A percentile compares a stretch with the other conserved stretches of the same genome.
These are phyloP conservation scores for Tritrichomonas musculus DNA, from an alignment of 208 protist species.

Conservation along the genomic window DNA sequence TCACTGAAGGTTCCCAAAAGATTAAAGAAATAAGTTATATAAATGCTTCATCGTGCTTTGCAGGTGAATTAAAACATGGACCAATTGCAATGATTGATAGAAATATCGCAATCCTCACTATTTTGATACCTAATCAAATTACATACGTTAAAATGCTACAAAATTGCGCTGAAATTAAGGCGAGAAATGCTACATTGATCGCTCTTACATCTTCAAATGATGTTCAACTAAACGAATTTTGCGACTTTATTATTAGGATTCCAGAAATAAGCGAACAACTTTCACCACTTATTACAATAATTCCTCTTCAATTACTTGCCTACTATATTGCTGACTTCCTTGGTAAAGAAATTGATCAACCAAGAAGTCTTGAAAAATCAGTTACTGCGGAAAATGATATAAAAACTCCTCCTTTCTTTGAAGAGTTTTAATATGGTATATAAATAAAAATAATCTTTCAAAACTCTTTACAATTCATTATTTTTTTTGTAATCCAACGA, in stretches of 20 bases:
- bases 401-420: too few relatives aligned
- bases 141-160: not conserved
- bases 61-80: constrained; percentile 44
- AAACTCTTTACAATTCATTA: too few relatives aligned
- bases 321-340: constrained; percentile 35
- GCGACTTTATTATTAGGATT: not conserved
- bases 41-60: constrained; percentile 35
- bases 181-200: not conserved
- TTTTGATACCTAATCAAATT: not conserved
- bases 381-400: constrained; percentile 47
- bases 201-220: not conserved
- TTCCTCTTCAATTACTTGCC: constrained; percentile 43
- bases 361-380: constrained; percentile 42
- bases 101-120: not conserved
- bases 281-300: constrained; percentile 34
- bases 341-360: constrained; percentile 41
- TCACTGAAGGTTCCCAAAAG: constrained; percentile 40
- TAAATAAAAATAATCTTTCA: too few relatives aligned
- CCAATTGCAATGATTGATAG: not conserved
- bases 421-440: too few relatives aligned
- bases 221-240: not conserved
- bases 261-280: not conserved
- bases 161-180: not conserved
- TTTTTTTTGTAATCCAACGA: too few relatives aligned
- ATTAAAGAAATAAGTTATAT: constrained; percentile 44